Base-by-base conservation (phyloP, 164 flowering plant genomes). In the Sedum album region DNA sequence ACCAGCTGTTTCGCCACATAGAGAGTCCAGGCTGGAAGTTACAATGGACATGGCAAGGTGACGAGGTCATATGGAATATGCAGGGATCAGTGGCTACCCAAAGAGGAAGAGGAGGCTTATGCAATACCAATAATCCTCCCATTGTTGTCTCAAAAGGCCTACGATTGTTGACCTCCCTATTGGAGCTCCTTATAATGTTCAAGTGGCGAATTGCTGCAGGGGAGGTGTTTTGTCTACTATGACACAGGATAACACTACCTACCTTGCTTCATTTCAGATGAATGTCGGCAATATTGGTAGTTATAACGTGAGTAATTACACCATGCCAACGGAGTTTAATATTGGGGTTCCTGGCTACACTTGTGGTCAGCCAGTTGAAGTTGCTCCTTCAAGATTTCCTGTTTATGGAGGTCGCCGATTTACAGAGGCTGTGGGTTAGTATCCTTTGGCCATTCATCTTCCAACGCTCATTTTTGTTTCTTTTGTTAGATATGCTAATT, bases 311-410 rank as follows among this genome's bases (percentile, higher is more conserved):
- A 64, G 44, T 7, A 64, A 3, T 25, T 64, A 64, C 62, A 28
- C 74, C 61, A 74, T 80, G 69, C 94, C 95, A 0, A 38, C 7
- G 2, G 78, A 82, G 44, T 90, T 89, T 81, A 69, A 42, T 26
- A 76, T 92, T 61, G 89, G 92, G 8, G 41, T 83, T 31, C 82
- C 87, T 35, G 96, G 97, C 10, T 92, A 92, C 68, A 73, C 83
- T 18, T 92, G 97, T 72, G 83, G 83, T 0, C 46, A 28, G 0
- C 73, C 90, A 0, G 2, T 42, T 36, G n/a, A 18, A 21, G 95
- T 87, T 66, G 70, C 70, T 0, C 86, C 95, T 0, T 84, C 70
- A 57, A 78, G 53, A 70, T 88, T 77, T 63, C 9, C 30, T 1
- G 26, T 14, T 2, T 79, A 80, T 72, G 73, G 75, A 9, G 83